Base-by-base conservation (phyloP, 352 stramenopile species). In the Phytophthora melonis region DNA sequence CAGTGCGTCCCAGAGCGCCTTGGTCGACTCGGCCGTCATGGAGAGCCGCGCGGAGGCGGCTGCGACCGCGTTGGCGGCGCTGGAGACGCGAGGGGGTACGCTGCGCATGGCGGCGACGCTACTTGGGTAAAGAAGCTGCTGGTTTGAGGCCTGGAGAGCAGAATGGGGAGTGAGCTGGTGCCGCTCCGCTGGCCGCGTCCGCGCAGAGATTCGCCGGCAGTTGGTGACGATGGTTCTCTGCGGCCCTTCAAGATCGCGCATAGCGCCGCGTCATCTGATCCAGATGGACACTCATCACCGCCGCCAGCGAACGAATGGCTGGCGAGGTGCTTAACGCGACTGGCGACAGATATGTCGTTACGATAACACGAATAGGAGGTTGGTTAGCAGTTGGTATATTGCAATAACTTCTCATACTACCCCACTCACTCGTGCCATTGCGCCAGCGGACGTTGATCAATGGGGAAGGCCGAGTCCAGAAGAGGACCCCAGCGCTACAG, bases 21-120 rank as follows among this genome's bases (percentile, higher is more conserved):
- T 74, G 39, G 64, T 80, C 5, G 69, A 70, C 45, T 65, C 69
- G 18, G 60, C 69, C 7, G 69, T 80, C 74, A 80, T 80, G 25
- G 63, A 77, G 49, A 80, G 68, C 6, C 69, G 69, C 58, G 74
- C 73, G 14, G 69, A 80, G 2, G 59, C 73, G 2, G 56, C 55
- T 19, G 68, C n/a, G 4, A 80, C 73, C 11, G 60, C 61, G 41
- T 62, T 68, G 27, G 70, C 74, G 8, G 69, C 69, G 11, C 13
- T 72, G 11, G 55, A 61, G 34, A 75, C 71, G 27, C 67, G 53
- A 27, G 52, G 55, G 58, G 61, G 61, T 11, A 79, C 58, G 39
- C 36, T 73, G 39, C 23, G 72, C 72, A 79, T 79, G 27, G 4
- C 3, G 34, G 9, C 34, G 34, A 41, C 9, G 50, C 14, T 27